Evolutionary conservation across 768 basidiomycete species (phyloP).

Genomic region (Serendipita sp.): DNA sequence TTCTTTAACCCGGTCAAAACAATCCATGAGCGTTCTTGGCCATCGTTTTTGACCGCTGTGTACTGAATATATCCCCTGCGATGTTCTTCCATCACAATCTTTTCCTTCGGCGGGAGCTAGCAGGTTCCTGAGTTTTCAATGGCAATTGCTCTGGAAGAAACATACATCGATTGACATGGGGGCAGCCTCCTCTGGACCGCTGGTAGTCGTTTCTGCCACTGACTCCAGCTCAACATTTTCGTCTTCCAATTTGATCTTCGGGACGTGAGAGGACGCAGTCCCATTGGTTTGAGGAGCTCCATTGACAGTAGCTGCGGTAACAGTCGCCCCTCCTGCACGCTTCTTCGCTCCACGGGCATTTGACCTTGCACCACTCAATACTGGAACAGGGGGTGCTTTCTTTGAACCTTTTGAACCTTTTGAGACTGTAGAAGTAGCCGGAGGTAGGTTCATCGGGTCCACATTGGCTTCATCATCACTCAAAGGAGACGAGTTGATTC

Average conservation of each 20-base stretch:
- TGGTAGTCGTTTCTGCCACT: conserved; percentile 5
- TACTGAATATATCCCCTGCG: conserved; percentile 71
- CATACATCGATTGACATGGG: conserved; percentile 34
- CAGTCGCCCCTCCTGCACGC: neutral
- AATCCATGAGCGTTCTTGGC: conserved; percentile 55
- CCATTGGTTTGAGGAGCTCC: neutral
- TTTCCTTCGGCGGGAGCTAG: conserved; percentile 40
- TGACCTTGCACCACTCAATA: conserved; percentile 1
- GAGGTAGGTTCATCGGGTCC: neutral
- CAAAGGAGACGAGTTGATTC: neutral
- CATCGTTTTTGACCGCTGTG: conserved; percentile 71
- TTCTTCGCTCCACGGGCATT: conserved; percentile 6
- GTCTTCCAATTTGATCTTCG: neutral
- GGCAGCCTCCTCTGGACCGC: neutral
- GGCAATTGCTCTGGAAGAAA: conserved; percentile 9
- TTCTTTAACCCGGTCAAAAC: conserved; percentile 92
- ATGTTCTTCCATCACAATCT: conserved; percentile 66
- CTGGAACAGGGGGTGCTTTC: conserved; percentile 2
- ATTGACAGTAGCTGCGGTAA: neutral
- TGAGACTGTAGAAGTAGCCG: neutral
- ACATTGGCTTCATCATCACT: neutral
- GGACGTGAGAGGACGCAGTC: neutral
- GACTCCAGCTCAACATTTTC: conserved; percentile 2
- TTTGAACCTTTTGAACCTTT: neutral
- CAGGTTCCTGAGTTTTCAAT: neutral